Evolutionary conservation across 495 filamentous ascomycete genomes (phyloP).

Genomic region (Aspergillus cristatus): DNA sequence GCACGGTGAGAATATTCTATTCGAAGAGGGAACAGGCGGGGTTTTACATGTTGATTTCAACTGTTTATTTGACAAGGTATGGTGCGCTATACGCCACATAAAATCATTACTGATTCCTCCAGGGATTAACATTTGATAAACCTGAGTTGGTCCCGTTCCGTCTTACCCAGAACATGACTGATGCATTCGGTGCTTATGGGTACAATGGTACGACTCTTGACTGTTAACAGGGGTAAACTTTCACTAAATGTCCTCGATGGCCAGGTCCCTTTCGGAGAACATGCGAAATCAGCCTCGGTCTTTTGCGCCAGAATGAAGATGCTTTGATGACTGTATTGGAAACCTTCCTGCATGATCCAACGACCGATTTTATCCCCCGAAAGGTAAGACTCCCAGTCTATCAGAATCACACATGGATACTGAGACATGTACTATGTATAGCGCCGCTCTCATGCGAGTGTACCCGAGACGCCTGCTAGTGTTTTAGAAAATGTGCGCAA

Average conservation of each 20-base stretch:
- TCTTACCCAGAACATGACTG: constrained; percentile 95
- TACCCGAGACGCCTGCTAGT: constrained; percentile 78
- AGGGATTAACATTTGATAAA: constrained; percentile 85
- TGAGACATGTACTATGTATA: constrained; percentile 20
- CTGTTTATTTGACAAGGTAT: constrained; percentile 91
- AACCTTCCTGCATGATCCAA: constrained; percentile 94
- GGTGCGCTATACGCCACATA: not conserved
- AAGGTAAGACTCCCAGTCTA: constrained; percentile 36
- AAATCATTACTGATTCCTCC: constrained; percentile 5
- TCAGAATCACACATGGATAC: not conserved
- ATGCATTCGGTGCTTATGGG: constrained; percentile 88
- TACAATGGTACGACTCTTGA: constrained; percentile 58
- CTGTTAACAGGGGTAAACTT: not conserved
- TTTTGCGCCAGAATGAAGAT: constrained; percentile 86
- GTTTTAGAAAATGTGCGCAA: constrained; percentile 82
- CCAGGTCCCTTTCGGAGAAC: constrained; percentile 78
- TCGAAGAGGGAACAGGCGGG: constrained; percentile 90
- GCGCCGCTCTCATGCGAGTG: constrained; percentile 48
- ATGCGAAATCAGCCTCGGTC: constrained; percentile 74
- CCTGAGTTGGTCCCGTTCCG: constrained; percentile 96
- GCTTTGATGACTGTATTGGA: constrained; percentile 94
- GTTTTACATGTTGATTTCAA: constrained; percentile 99
- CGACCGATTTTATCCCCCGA: constrained; percentile 78
- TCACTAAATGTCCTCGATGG: constrained; percentile 5
- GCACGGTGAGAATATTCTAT: constrained; percentile 95